Conservation (phyloP, 371 early-diverging fungal species). For the Mortierella sp. region DNA sequence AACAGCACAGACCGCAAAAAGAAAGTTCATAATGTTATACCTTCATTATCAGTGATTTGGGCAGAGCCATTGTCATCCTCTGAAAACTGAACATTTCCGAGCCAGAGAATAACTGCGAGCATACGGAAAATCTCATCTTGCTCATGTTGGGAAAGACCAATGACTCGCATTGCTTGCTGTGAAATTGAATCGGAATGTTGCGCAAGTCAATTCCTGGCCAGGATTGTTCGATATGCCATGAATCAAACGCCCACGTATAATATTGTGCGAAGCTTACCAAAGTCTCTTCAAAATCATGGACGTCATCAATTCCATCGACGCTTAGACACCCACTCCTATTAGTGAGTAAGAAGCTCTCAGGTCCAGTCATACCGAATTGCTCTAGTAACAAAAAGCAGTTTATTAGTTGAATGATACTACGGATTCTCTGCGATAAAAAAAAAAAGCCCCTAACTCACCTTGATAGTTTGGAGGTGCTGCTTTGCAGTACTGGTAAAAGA, state of each 20-base stretch:
- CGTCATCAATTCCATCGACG: slow-evolving; percentile 87
- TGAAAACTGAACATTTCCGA: slow-evolving; percentile 83
- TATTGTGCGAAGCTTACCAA: slow-evolving; percentile 57
- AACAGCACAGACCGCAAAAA: not conserved
- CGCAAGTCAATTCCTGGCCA: too few species aligned
- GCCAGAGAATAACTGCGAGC: slow-evolving; percentile 86
- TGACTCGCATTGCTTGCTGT: slow-evolving; percentile 83
- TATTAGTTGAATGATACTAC: slow-evolving; percentile 9
- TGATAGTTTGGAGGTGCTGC: slow-evolving; percentile 81
- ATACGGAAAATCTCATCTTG: slow-evolving; percentile 86
- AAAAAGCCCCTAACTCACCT: slow-evolving; percentile 49
- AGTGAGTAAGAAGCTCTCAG: slow-evolving; percentile 86
- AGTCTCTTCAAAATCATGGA: slow-evolving; percentile 79
- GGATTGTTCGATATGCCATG: too few species aligned
- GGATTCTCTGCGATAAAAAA: not conserved
- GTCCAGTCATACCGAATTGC: slow-evolving; percentile 82
- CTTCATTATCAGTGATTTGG: slow-evolving; percentile 73
- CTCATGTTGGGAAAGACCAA: slow-evolving; percentile 80
- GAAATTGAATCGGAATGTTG: not conserved
- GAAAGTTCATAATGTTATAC: slow-evolving; percentile 34
- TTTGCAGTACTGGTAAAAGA: slow-evolving; percentile 93
- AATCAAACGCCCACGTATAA: not conserved
- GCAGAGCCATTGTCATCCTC: slow-evolving; percentile 78
- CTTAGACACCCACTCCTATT: slow-evolving; percentile 80
- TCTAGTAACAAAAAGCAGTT: slow-evolving; percentile 55